Conservation (phyloP, 306 rosid species). For the Citrullus mucosospermus region DNA sequence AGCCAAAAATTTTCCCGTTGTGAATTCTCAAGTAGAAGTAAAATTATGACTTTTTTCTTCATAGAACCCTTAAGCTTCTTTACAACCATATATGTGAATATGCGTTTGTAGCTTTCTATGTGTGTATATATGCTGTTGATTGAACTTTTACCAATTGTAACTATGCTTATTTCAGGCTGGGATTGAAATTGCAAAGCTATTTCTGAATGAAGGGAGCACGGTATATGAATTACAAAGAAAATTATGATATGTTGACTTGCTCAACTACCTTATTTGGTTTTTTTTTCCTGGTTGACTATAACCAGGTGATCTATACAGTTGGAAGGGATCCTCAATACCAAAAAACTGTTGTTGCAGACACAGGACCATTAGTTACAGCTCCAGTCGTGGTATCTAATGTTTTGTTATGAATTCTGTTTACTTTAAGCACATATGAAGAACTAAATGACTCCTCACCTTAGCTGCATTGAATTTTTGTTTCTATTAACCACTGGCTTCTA, state of each 20-base stretch:
- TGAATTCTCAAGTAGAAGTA: background rate
- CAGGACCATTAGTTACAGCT: conserved; percentile 56
- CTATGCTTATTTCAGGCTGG: conserved; percentile 60
- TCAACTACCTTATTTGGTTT: background rate
- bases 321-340: conserved; percentile 85
- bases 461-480: background rate
- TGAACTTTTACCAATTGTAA: conserved; percentile 7
- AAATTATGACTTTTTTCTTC: background rate
- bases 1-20: background rate
- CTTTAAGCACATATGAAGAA: conserved; percentile 7
- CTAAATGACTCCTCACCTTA: background rate
- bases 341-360: conserved; percentile 49
- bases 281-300: conserved; percentile 14
- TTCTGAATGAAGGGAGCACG: conserved; percentile 69
- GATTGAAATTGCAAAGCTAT: conserved; percentile 85
- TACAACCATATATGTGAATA: background rate
- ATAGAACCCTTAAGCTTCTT: background rate
- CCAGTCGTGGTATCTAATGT: conserved; percentile 56
- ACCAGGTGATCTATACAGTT: conserved; percentile 84
- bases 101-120: background rate
- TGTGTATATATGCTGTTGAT: background rate
- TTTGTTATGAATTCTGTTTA: conserved; percentile 6
- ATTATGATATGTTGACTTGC: background rate
- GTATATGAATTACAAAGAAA: conserved; percentile 24
- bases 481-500: background rate